Conservation (phyloP, 2,329 filamentous ascomycete genomes). For the Verticillium klebahnii region DNA sequence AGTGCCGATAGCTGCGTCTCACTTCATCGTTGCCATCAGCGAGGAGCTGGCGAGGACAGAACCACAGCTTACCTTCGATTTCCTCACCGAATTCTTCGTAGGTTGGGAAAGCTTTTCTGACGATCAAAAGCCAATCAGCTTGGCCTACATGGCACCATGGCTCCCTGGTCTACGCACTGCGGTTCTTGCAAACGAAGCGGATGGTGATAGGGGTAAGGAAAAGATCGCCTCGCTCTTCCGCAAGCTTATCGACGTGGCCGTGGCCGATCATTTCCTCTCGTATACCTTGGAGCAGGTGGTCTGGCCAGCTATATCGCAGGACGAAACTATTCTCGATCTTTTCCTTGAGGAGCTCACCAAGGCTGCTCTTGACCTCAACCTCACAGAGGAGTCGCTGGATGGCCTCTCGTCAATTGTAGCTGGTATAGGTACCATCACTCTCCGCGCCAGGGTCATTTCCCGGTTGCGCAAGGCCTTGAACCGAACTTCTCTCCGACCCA, state of each 20-base stretch:
- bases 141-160: constrained; percentile 69
- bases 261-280: constrained; percentile 54
- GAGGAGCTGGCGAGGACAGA: constrained; percentile 58
- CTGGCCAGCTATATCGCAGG: constrained; percentile 60
- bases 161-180: constrained; percentile 56
- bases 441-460: constrained; percentile 61
- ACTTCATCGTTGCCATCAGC: constrained; percentile 63
- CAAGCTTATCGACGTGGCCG: constrained; percentile 61
- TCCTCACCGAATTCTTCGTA: constrained; percentile 69
- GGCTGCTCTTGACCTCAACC: constrained; percentile 51
- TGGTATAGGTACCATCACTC: constrained; percentile 59
- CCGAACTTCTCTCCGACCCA: constrained; percentile 62
- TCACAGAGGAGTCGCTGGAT: constrained; percentile 55
- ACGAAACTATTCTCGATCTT: constrained; percentile 62
- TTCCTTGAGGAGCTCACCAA: constrained; percentile 65
- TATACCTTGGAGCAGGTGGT: constrained; percentile 61
- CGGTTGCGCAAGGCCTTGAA: constrained; percentile 63
- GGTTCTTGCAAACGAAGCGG: constrained; percentile 52
- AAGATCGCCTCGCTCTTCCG: constrained; percentile 60
- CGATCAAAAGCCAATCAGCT: constrained; percentile 61
- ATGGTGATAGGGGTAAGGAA: constrained; percentile 62
- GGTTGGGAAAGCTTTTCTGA: constrained; percentile 67
- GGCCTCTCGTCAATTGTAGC: constrained; percentile 58
- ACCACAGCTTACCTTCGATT: constrained; percentile 63
- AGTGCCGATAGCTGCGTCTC: constrained; percentile 58